Base-by-base conservation (phyloP, 306 rosid genomes). In the Bauhinia variegata region DNA sequence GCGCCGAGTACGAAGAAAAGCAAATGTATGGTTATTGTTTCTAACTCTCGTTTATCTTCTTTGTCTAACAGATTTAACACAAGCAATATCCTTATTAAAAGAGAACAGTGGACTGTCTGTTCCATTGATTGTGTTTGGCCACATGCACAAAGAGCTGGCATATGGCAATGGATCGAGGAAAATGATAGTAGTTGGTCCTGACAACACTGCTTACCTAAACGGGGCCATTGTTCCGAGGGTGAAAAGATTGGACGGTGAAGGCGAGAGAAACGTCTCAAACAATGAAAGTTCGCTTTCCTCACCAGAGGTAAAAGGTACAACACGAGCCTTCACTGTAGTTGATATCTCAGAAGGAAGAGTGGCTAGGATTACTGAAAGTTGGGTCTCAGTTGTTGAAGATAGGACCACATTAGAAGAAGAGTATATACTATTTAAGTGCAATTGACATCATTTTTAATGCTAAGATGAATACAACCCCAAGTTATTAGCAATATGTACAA, bases 141-240 rank as follows among this genome's bases (percentile, higher is more conserved):
- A 87, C 88, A 88, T 89, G 91, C 98, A 92, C 73, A 84, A 84
- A 80, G 81, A 84, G 83, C 88, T 87, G 18, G 91, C 96, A 57
- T 15, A 48, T 74, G 84, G 87, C 82, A 76, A 81, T 2, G 96
- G 93, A 70, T 73, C 78, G 56, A 89, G 93, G 77, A 87, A 92
- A 88, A 92, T 84, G 92, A 81, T 87, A 9, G 85, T 80, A 44
- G 66, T 78, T 67, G 88, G 93, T 31, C 39, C 76, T 11, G 88
- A 86, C 67, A 61, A 83, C 72, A 81, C 88, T 46, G 72, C 83
- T 75, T 84, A 88, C 79, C 79, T 93, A 77, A 93, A 93, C 50
- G 95, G 91, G 61, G 98, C 98, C 33, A 44, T 93, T 65, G n/a
- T n/a, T 83, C 96, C 96, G 0, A 78, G 98, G 73, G 91, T 88